Evolutionary conservation across 2,329 filamentous ascomycete species (phyloP).

Genomic region (Colletotrichum somersetense): DNA sequence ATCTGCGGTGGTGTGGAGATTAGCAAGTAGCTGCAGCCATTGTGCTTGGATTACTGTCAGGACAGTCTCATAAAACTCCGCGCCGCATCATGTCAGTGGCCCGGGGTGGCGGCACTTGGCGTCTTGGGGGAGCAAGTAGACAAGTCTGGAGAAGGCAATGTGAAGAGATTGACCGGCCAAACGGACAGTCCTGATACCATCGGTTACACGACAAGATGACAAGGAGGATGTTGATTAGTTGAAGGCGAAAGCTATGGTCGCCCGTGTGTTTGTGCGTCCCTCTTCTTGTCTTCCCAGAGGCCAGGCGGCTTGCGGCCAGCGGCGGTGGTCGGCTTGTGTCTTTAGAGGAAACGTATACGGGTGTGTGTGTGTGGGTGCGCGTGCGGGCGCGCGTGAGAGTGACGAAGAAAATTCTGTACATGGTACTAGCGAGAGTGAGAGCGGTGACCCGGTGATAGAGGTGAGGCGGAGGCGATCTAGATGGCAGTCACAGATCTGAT

Average conservation of each 20-base stretch:
- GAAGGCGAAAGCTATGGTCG: conserved; percentile 34
- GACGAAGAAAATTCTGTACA: conserved; percentile 14
- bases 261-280: conserved; percentile 32
- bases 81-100: conserved; percentile 21
- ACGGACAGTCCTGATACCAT: conserved; percentile 17
- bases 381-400: background rate
- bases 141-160: conserved; percentile 13
- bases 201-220: conserved; percentile 26
- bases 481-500: background rate
- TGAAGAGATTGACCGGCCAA: conserved; percentile 24
- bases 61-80: conserved; percentile 11
- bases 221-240: conserved; percentile 37
- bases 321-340: conserved; percentile 21
- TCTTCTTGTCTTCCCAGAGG: conserved; percentile 21
- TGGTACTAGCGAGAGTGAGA: conserved; percentile 28
- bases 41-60: conserved; percentile 26
- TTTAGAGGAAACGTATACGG: background rate
- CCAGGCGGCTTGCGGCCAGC: conserved; percentile 24
- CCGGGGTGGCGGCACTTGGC: conserved; percentile 19
- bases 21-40: conserved; percentile 35
- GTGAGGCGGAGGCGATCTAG: conserved; percentile 17
- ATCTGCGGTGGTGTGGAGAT: conserved; percentile 32
- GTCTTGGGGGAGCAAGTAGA: conserved; percentile 15
- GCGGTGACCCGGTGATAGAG: conserved; percentile 4
- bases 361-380: no score